Evolutionary conservation across 768 basidiomycete species (phyloP).

Genomic region (Kwoniella sp.): DNA sequence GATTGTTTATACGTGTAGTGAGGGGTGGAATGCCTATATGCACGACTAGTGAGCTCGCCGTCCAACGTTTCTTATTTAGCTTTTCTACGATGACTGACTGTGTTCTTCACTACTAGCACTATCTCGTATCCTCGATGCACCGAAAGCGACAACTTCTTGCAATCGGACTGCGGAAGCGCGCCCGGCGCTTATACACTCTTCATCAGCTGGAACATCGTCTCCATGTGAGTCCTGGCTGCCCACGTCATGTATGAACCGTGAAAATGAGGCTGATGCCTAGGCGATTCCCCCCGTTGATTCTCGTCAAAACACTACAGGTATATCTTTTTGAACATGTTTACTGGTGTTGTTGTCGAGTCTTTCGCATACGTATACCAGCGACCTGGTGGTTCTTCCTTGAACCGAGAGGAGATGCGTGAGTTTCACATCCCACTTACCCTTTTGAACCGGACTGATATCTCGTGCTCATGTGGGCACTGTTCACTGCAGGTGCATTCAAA

Average conservation of each 20-base stretch:
- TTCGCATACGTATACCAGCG: constrained; percentile 95
- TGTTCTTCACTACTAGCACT: constrained; percentile 61
- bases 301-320: constrained; percentile 62
- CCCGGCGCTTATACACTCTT: constrained; percentile 83
- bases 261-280: no score
- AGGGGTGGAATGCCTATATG: constrained; percentile 98
- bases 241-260: no score
- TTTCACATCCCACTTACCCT: not conserved
- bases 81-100: not conserved
- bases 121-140: constrained; percentile 80
- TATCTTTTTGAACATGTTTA: constrained; percentile 94
- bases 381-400: constrained; percentile 73
- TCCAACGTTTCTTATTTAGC: not conserved
- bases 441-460: not conserved
- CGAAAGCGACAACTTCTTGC: constrained; percentile 60
- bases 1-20: constrained; percentile 60
- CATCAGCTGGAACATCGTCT: constrained; percentile 91
- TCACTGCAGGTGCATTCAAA: constrained; percentile 68
- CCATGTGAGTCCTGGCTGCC: constrained; percentile 86
- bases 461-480: not conserved
- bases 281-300: not conserved
- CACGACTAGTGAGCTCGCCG: constrained; percentile 78
- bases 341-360: constrained; percentile 92
- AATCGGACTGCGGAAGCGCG: constrained; percentile 85
- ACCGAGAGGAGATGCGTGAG: constrained; percentile 82